Evolutionary conservation across 2,329 filamentous ascomycete species (phyloP), one percentile per base, ranked within the genome.

Genomic region (Akanthomyces muscarius): DNA sequence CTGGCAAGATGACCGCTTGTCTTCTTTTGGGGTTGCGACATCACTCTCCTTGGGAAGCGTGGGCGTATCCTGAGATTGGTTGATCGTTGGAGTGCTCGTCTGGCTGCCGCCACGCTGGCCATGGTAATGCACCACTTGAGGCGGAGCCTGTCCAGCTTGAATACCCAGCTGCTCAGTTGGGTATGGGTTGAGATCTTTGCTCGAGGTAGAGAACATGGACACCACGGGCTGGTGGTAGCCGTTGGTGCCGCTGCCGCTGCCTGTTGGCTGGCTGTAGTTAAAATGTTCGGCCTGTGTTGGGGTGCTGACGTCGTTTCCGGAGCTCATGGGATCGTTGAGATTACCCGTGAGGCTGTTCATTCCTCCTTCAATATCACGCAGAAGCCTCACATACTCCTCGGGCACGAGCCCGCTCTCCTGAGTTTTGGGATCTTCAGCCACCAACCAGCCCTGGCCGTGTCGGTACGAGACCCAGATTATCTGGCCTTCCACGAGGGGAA

Each of bases 401-500:
- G 95, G 95, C 1, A 99, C 95, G 42, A 99, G 82, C 1, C 95
- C 95, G 71, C 92, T 96, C 77, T 99, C 95, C 68, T 87, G 92
- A 0, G 92, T 97, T 75, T 92, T 93, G 14, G 94, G 93, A 71
- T 99, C 95, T 77, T 97, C 91, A 4, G 95, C 95, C 28, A 99
- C 95, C 58, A 99, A 83, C 95, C 95, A 99, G 62, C 95, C 95
- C 76, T 98, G 92, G 18, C 94, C 94, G 72, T 98, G 93, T 50
- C 95, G 86, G 75, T 98, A 99, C 18, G 92, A 96, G 28, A 99
- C 93, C 81, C 95, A 90, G 63, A 99, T 97, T 63, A 97, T 91
- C 72, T 99, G 95, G 6, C 95, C 95, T 76, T 99, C 95, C 0
- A 91, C 88, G 53, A 99, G 80, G 4, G 92, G 92, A 63, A 99